Conservation (phyloP, 345 rosid species). For the Populus deltoides region DNA sequence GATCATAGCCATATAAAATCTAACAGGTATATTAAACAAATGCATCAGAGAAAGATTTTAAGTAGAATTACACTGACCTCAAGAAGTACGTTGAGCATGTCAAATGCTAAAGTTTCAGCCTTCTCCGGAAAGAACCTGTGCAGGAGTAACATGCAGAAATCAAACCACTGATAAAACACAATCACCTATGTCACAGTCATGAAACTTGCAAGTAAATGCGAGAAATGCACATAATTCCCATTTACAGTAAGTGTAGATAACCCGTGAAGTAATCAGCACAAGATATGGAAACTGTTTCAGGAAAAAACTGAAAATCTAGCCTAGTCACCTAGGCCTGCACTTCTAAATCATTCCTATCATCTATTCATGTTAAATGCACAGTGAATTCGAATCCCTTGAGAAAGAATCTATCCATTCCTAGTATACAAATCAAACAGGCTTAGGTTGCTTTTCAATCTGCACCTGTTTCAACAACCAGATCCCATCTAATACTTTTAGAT, state of each 20-base stretch:
- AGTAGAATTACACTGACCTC: constrained; percentile 39
- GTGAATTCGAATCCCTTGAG: background rate
- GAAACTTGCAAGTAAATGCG: background rate
- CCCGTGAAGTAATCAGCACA: background rate
- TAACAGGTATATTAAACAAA: background rate
- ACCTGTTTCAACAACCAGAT: background rate
- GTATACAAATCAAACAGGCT: background rate
- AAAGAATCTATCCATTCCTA: background rate
- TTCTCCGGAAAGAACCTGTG: constrained; percentile 84
- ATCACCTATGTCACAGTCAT: background rate
- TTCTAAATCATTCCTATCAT: background rate
- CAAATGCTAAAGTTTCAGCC: constrained; percentile 62
- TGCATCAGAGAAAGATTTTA: background rate
- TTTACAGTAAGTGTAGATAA: background rate
- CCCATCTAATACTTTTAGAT: background rate
- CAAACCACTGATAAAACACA: background rate
- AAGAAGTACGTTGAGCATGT: constrained; percentile 58
- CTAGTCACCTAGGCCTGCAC: background rate
- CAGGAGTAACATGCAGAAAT: background rate
- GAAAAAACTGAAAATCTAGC: no score
- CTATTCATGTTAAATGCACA: background rate
- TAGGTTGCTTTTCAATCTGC: background rate
- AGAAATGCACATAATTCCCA: background rate
- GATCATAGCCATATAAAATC: background rate
- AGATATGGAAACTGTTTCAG: no score